These are phyloP conservation scores for Podospora bellae-mahoneyi DNA, from an alignment of 495 filamentous ascomycete genomes.

Conservation along the genomic window DNA sequence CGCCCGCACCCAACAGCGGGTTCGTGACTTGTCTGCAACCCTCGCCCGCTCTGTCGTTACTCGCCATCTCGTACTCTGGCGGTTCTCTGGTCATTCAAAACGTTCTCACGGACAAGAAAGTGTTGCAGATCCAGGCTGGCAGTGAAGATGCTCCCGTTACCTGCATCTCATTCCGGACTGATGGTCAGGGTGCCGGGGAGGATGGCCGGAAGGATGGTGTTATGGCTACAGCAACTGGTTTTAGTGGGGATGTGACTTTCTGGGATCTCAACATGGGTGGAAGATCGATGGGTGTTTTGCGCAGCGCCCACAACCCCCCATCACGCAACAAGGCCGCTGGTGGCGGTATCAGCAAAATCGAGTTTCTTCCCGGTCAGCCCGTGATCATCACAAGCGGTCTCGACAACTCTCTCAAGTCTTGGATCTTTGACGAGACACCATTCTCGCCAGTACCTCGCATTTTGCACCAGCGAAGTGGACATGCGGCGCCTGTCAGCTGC, in stretches of 20 bases:
- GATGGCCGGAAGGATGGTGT: constrained; percentile 77
- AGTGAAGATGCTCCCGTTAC: constrained; percentile 59
- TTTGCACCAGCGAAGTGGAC: constrained; percentile 79
- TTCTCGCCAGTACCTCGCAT: constrained; percentile 80
- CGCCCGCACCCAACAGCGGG: constrained; percentile 61
- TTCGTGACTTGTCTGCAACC: constrained; percentile 80
- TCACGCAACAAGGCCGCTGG: constrained; percentile 44
- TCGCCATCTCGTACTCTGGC: constrained; percentile 79
- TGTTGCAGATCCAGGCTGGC: constrained; percentile 63
- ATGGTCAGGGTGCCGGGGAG: constrained; percentile 83
- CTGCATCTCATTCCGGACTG: constrained; percentile 85
- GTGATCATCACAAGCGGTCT: constrained; percentile 84
- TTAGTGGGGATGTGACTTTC: constrained; percentile 81
- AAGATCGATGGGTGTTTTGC: constrained; percentile 73
- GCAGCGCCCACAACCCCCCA: constrained; percentile 78
- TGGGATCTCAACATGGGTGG: constrained; percentile 94
- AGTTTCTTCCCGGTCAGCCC: constrained; percentile 89
- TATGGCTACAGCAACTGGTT: constrained; percentile 74
- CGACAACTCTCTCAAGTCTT: constrained; percentile 90
- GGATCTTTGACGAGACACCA: constrained; percentile 88
- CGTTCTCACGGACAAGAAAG: constrained; percentile 65
- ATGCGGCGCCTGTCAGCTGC: constrained; percentile 76
- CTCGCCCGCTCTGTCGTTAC: constrained; percentile 75
- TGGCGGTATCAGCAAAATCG: constrained; percentile 68
- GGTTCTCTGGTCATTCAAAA: constrained; percentile 79